A percentile compares a stretch with the other conserved stretches of the same genome.
Conservation (phyloP, 306 rosid species). For the Spatholobus suberectus region DNA sequence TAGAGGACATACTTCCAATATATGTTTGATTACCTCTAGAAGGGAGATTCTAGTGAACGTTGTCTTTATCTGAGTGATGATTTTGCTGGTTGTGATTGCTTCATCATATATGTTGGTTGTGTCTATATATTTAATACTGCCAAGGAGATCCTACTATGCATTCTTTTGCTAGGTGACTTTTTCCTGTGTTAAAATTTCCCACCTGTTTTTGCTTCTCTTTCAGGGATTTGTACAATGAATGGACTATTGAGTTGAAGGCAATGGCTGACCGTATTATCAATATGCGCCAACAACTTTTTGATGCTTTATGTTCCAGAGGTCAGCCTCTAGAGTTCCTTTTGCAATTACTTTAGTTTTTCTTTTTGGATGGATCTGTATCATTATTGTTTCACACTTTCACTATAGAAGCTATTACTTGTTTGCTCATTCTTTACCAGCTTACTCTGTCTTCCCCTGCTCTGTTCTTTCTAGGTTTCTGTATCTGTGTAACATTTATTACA, state of each 20-base stretch:
- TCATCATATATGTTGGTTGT: not conserved
- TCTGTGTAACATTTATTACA: not conserved
- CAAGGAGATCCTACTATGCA: not conserved
- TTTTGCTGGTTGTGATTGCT: slow-evolving; percentile 9
- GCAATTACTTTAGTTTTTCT: not conserved
- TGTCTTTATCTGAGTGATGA: slow-evolving; percentile 2
- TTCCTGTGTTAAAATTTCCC: not conserved
- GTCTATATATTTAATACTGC: not conserved
- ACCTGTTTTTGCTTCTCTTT: slow-evolving; percentile 18
- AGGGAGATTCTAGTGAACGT: not conserved
- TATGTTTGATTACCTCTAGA: slow-evolving; percentile 35
- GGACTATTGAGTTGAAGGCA: slow-evolving; percentile 96
- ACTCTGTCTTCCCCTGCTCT: not conserved
- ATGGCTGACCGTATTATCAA: slow-evolving; percentile 98
- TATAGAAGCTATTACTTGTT: not conserved
- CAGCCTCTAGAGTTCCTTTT: slow-evolving; percentile 37
- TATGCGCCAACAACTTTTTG: slow-evolving; percentile 94
- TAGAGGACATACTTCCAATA: not conserved
- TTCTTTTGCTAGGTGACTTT: slow-evolving; percentile 15
- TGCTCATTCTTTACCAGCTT: slow-evolving; percentile 27
- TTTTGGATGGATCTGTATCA: slow-evolving; percentile 19
- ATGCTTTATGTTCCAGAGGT: slow-evolving; percentile 84
- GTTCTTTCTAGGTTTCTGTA: not conserved
- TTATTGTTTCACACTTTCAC: slow-evolving; percentile 15
- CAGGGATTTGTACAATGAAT: slow-evolving; percentile 83